Conservation (phyloP, 2,329 filamentous ascomycete genomes). For the Beauveria brongniartii region DNA sequence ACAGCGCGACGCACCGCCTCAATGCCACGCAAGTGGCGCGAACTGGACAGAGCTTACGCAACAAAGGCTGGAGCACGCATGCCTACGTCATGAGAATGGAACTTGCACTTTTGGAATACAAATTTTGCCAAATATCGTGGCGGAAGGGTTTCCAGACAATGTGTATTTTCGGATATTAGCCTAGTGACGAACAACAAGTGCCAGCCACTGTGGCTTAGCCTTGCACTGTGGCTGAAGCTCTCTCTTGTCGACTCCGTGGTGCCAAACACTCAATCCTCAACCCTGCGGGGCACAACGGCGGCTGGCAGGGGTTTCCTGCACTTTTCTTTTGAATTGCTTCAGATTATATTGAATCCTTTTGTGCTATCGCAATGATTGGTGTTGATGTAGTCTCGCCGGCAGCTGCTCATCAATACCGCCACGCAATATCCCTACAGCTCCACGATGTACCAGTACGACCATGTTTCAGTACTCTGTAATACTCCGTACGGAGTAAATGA, state of each 20-base stretch:
- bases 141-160: too few relatives aligned
- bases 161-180: too few relatives aligned
- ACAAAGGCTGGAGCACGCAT: neutral
- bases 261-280: too few relatives aligned
- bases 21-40: conserved; percentile 11
- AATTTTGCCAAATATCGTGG: neutral
- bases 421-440: neutral
- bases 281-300: neutral
- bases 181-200: too few relatives aligned
- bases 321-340: neutral
- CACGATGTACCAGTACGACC: neutral
- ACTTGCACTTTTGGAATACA: neutral
- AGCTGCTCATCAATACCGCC: neutral
- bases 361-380: neutral
- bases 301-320: neutral
- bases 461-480: neutral
- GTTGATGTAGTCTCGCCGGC: neutral
- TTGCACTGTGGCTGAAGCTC: neutral
- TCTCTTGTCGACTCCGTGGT: neutral
- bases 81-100: neutral
- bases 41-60: conserved; percentile 6
- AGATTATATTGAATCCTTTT: too few relatives aligned
- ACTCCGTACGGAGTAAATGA: neutral
- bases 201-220: neutral
- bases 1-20: conserved; percentile 10